Evolutionary conservation across 495 filamentous ascomycete species (phyloP), one percentile per base, ranked within the genome.

Genomic region (Thermothielavioides terrestris): DNA sequence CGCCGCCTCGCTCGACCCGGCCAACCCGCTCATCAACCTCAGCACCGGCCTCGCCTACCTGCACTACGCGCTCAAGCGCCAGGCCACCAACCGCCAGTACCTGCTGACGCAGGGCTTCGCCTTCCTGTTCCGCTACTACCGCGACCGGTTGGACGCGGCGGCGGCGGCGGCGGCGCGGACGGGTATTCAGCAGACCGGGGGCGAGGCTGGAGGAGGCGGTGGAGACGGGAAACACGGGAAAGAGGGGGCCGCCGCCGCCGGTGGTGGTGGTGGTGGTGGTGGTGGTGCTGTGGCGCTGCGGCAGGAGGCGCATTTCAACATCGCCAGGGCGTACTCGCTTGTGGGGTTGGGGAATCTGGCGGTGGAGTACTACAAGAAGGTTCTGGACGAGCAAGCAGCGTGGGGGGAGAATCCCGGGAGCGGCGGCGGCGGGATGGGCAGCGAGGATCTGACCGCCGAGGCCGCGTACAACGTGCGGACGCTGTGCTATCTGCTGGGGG

Each of bases 261-360:
- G n/a, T n/a, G n/a, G n/a, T n/a, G n/a, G n/a, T n/a, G n/a, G n/a
- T n/a, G n/a, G n/a, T n/a, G 35, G 46, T 23, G 31, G 4, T 6
- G 32, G 2, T 6, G 22, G 38, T 0, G 21, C 7, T 5, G n/a
- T 63, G 71, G 42, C 77, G 34, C 76, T 82, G 57, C 63, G 71
- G 37, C 86, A 89, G 62, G 92, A 97, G 64, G 87, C 89, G 18
- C 85, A 95, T 51, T 97, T 85, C 66, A 97, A 98, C 58, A 76
- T 89, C 38, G 92, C 79, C 17, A 75, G 88, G 11, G 77, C 84
- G 3, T 95, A 84, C 65, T 87, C 94, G 58, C 70, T 85, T 31
- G 75, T 97, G 8, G 89, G 90, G 1, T 65, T 97, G 27, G 71
- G 74, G 12, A 85, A 90, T 61, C 62, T 95, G 12, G 91, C 92